Conservation (phyloP, 2,329 filamentous ascomycete genomes). For the Paecilomyces fulvus region DNA sequence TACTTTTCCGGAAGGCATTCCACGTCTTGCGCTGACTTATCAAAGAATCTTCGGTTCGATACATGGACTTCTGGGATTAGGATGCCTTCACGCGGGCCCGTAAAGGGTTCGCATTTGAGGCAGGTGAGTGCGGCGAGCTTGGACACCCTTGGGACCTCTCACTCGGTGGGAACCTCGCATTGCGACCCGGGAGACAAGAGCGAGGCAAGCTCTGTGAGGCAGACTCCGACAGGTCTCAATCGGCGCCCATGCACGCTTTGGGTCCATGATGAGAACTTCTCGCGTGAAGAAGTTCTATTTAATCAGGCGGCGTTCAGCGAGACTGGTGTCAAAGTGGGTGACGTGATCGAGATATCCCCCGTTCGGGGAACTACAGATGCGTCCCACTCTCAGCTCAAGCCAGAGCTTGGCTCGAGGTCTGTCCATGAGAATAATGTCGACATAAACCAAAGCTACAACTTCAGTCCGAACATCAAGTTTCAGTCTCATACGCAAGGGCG, state of each 20-base stretch:
- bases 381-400: conserved; percentile 15
- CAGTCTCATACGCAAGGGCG: conserved; percentile 29
- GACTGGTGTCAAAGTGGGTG: conserved; percentile 54
- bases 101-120: conserved; percentile 30
- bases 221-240: conserved; percentile 44
- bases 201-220: conserved; percentile 69
- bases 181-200: conserved; percentile 8
- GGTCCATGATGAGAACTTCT: conserved; percentile 65
- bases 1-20: background rate
- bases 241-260: conserved; percentile 41
- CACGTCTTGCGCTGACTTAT: background rate
- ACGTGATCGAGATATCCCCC: conserved; percentile 64
- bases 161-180: conserved; percentile 19
- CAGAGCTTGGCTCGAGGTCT: conserved; percentile 20
- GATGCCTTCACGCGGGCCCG: conserved; percentile 31
- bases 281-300: conserved; percentile 69
- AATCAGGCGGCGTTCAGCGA: conserved; percentile 64
- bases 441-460: conserved; percentile 12
- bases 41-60: background rate
- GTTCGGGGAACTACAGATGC: conserved; percentile 40
- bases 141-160: conserved; percentile 21
- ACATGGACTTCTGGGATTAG: conserved; percentile 4
- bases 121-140: conserved; percentile 32
- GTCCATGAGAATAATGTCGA: conserved; percentile 21
- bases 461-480: conserved; percentile 24